These are phyloP conservation scores for Pythium aphanidermatum DNA, from an alignment of 352 stramenopile species.

Conservation along the genomic window DNA sequence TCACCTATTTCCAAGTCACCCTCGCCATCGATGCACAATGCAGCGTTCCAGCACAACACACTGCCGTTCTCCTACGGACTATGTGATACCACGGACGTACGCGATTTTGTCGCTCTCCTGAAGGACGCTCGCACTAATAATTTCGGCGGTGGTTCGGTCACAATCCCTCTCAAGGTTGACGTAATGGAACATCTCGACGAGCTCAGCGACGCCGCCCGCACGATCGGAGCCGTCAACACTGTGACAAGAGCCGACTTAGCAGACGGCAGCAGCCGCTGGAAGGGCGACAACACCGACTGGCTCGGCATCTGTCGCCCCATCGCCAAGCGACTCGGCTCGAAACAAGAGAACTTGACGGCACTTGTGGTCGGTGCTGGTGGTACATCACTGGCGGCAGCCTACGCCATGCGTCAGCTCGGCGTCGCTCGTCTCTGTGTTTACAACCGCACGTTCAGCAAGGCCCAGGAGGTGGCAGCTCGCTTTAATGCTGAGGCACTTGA, in stretches of 20 bases:
- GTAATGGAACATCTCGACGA: slow-evolving; percentile 93
- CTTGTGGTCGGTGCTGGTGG: slow-evolving; percentile 90
- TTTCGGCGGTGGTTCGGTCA: slow-evolving; percentile 96
- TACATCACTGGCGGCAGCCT: slow-evolving; percentile 94
- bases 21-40: slow-evolving; percentile 96
- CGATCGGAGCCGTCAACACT: slow-evolving; percentile 99
- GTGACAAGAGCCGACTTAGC: slow-evolving; percentile 75
- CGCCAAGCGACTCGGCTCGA: slow-evolving; percentile 36
- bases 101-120: slow-evolving; percentile 43
- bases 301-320: slow-evolving; percentile 95
- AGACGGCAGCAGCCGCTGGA: slow-evolving; percentile 35
- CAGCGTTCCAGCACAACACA: slow-evolving; percentile 83
- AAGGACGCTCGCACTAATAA: slow-evolving; percentile 14
- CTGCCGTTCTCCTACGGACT: slow-evolving; percentile 92
- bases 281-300: slow-evolving; percentile 99
- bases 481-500: slow-evolving; percentile 82
- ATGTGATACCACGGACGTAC: slow-evolving; percentile 52
- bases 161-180: slow-evolving; percentile 96
- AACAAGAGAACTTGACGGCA: slow-evolving; percentile 29
- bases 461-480: slow-evolving; percentile 75
- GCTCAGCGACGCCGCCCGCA: slow-evolving; percentile 87
- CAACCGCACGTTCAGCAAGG: slow-evolving; percentile 95
- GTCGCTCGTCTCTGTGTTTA: slow-evolving; percentile 88
- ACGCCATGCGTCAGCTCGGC: slow-evolving; percentile 86
- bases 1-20: slow-evolving; percentile 95